A percentile compares a stretch with the other conserved stretches of the same genome.
Conservation (phyloP, 2,329 filamentous ascomycete species). For the Cercospora sp. region DNA sequence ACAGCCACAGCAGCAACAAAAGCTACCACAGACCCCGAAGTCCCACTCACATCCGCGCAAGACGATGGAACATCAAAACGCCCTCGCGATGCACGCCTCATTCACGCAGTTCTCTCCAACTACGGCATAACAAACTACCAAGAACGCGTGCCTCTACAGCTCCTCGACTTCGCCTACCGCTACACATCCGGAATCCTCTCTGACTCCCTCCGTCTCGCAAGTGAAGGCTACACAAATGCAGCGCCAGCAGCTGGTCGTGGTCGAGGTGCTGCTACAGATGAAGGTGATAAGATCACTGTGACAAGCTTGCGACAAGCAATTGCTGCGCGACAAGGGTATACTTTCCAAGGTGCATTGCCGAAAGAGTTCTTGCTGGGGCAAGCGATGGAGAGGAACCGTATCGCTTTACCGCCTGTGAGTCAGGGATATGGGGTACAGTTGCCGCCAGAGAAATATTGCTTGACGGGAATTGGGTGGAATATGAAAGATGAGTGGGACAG, state of each 20-base stretch:
- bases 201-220: constrained; percentile 68
- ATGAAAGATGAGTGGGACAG: constrained; percentile 60
- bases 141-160: constrained; percentile 75
- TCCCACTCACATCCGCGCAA: constrained; percentile 36
- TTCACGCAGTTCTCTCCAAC: constrained; percentile 76
- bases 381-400: constrained; percentile 68
- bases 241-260: constrained; percentile 28
- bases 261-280: constrained; percentile 40
- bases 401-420: constrained; percentile 60
- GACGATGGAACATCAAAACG: constrained; percentile 50
- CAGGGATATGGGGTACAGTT: constrained; percentile 59
- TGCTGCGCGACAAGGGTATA: constrained; percentile 64
- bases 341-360: constrained; percentile 64
- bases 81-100: constrained; percentile 74
- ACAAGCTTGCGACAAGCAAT: constrained; percentile 74
- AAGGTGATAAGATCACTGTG: constrained; percentile 58
- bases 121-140: constrained; percentile 80
- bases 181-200: constrained; percentile 71
- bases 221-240: constrained; percentile 62
- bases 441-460: constrained; percentile 63
- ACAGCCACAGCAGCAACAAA: constrained; percentile 18
- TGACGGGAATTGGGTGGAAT: constrained; percentile 58
- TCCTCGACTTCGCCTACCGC: constrained; percentile 84
- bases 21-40: constrained; percentile 28
- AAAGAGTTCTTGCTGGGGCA: constrained; percentile 78